Evolutionary conservation across 1,284 basidiomycete genomes (phyloP), one percentile per base, ranked within the genome.

Genomic region (Pseudozyma flocculosa): DNA sequence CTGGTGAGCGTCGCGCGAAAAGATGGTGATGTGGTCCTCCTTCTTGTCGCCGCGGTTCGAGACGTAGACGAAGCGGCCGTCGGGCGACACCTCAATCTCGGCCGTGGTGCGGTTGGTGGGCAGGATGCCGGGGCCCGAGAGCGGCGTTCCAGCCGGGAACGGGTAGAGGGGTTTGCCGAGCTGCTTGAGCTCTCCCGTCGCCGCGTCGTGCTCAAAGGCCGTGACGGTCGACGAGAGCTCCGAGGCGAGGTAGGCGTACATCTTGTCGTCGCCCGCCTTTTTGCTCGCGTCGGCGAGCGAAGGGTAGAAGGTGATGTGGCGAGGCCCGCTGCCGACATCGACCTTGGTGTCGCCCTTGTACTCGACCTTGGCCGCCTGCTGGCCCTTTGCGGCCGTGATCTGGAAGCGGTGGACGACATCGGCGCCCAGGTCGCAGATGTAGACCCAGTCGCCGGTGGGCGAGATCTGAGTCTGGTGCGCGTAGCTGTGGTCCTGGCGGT

Each of bases 1-100:
- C 13, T 48, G 50, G 4, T 38, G 1, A 1, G 24, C 13, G 32
- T 57, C 40, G 15, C 70, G 47, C 7, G 29, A 24, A 41, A 69
- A 67, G 37, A 73, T 54, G 30, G 53, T 43, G 21, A 74, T 64
- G 42, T 73, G 68, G 44, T 74, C 72, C 29, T 71, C 51, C 1
- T 21, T 24, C 21, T 13, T 34, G 38, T 72, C 70, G 8, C 68
- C 68, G 2, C 70, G 46, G 32, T 63, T 47, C 4, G 49, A 49
- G n/a, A 68, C 66, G 48, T 71, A 70, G 22, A 73, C 53, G 40
- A 54, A 68, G 18, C 45, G 32, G 11, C 70, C 72, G 14, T 46
- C 32, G 13, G 70, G 68, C 2, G 45, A 45, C 15, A 70, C 57
- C 13, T 59, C 70, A 17, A 74, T 68, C 40, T 74, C 72, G 24